Percentiles rank a stretch among this genome's conserved stretches.
These are phyloP conservation scores for Hymenotorrendiella dingleyae DNA, from an alignment of 2,329 filamentous ascomycete genomes.

Conservation along the genomic window DNA sequence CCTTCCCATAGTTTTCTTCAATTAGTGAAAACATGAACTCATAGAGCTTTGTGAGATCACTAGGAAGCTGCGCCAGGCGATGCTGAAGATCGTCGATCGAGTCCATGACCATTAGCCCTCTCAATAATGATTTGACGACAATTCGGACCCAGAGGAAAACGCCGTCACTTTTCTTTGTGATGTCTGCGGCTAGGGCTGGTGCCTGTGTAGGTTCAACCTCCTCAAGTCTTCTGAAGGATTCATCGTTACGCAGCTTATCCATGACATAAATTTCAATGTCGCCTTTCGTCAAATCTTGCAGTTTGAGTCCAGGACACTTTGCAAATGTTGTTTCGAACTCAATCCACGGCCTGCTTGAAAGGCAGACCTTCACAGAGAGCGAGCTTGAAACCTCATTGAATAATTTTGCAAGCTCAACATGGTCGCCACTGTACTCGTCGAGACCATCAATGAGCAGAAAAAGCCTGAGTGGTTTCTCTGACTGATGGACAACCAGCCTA, in stretches of 20 bases:
- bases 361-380: slow-evolving; percentile 4
- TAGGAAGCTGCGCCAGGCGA: background rate
- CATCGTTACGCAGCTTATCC: background rate
- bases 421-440: slow-evolving; percentile 5
- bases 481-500: background rate
- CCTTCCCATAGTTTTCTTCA: slow-evolving; percentile 6
- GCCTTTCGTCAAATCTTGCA: slow-evolving; percentile 5
- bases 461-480: background rate
- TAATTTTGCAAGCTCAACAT: background rate
- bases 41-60: slow-evolving; percentile 1
- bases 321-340: slow-evolving; percentile 4
- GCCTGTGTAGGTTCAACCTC: background rate
- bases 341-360: slow-evolving; percentile 9
- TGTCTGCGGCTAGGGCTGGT: background rate
- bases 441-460: slow-evolving; percentile 10
- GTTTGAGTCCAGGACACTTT: background rate
- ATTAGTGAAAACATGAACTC: slow-evolving; percentile 3
- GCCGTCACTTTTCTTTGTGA: background rate
- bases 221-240: background rate
- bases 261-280: slow-evolving; percentile 6
- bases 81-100: background rate
- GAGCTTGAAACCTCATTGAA: background rate
- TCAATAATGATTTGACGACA: slow-evolving; percentile 4
- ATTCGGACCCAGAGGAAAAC: slow-evolving; percentile 10
- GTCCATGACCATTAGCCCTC: slow-evolving; percentile 2